Conservation (phyloP, 805 yeast genomes). For the Zygosaccharomyces pseudorouxii region DNA sequence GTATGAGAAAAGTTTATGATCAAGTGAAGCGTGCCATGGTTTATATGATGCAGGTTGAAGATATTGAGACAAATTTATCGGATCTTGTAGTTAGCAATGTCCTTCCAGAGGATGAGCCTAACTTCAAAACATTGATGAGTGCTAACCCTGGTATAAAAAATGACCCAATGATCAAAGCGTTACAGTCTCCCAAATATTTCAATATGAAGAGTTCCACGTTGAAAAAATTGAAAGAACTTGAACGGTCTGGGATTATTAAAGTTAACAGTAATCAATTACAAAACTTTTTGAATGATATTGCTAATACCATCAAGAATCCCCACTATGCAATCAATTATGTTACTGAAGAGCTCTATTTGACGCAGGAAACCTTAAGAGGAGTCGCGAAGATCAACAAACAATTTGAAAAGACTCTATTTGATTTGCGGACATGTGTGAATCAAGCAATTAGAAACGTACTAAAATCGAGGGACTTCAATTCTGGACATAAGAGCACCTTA, state of each 20-base stretch:
- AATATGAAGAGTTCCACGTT: constrained; percentile 73
- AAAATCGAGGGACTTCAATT: constrained; percentile 31
- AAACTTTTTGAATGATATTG: constrained; percentile 73
- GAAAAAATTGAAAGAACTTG: constrained; percentile 71
- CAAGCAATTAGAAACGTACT: constrained; percentile 49
- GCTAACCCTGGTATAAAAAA: constrained; percentile 36
- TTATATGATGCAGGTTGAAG: constrained; percentile 79
- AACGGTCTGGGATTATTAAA: constrained; percentile 56
- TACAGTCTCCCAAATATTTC: constrained; percentile 52
- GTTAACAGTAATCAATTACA: constrained; percentile 68
- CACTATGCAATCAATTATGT: constrained; percentile 47
- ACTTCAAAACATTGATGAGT: constrained; percentile 51
- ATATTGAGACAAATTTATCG: constrained; percentile 55
- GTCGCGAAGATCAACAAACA: constrained; percentile 44
- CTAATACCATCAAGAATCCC: constrained; percentile 65
- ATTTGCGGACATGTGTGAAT: constrained; percentile 46
- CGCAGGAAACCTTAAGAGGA: constrained; percentile 42
- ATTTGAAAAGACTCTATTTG: constrained; percentile 39
- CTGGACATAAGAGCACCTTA: constrained; percentile 27
- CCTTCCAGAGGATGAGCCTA: constrained; percentile 57
- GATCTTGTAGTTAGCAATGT: constrained; percentile 39
- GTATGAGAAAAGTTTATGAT: constrained; percentile 54
- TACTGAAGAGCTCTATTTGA: constrained; percentile 42
- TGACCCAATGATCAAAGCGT: constrained; percentile 42
- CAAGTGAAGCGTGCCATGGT: constrained; percentile 80